phyloP scores from a whole-genome alignment of 768 basidiomycete genomes.

The Tricholoma terreum region DNA sequence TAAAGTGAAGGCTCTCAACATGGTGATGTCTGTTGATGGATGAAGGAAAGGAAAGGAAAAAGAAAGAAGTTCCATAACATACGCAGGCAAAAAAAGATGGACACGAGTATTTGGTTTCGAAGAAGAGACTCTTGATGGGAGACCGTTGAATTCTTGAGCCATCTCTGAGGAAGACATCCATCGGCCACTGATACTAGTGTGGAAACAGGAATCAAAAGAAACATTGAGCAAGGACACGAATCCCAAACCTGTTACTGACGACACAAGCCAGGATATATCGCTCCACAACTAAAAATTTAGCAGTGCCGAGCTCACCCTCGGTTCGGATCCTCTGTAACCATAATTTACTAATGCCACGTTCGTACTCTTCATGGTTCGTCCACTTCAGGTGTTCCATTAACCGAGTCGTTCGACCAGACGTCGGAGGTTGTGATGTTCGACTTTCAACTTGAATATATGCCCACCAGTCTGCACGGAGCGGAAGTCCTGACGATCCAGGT shows the following conservation, averaged over 20 bases:
- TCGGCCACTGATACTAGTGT: constrained; percentile 58
- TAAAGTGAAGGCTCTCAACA: constrained; percentile 73
- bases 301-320: constrained; percentile 40
- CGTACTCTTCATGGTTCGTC: constrained; percentile 71
- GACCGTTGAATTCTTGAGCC: constrained; percentile 66
- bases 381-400: constrained; percentile 51
- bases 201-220: not conserved
- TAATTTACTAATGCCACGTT: constrained; percentile 60
- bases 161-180: constrained; percentile 70
- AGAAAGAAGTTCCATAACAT: constrained; percentile 17
- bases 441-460: constrained; percentile 48
- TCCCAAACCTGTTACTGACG: constrained; percentile 64
- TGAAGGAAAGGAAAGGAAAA: not conserved
- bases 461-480: constrained; percentile 64
- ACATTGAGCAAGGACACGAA: not conserved
- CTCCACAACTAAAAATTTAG: constrained; percentile 50
- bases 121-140: constrained; percentile 20
- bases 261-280: constrained; percentile 69
- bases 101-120: constrained; percentile 29
- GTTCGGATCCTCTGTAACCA: constrained; percentile 50
- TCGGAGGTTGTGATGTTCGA: constrained; percentile 10
- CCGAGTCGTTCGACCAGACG: constrained; percentile 13
- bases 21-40: constrained; percentile 57
- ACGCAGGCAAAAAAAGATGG: constrained; percentile 68
- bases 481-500: not conserved